These are phyloP conservation scores for Ganoderma sp. DNA, from an alignment of 1,284 basidiomycete species.

Conservation along the genomic window DNA sequence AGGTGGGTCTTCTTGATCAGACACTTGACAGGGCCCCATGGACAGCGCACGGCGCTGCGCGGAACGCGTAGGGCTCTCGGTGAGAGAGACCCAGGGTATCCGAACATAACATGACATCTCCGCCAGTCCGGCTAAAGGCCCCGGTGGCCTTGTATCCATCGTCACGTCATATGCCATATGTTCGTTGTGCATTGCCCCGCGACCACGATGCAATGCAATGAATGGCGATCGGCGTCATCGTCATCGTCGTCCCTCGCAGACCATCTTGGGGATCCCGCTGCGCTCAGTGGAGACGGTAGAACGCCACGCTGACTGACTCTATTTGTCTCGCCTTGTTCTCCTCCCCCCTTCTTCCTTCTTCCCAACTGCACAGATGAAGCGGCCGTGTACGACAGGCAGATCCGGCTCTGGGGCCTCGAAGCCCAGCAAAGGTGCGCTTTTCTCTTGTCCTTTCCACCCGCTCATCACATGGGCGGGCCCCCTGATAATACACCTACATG, in stretches of 20 bases:
- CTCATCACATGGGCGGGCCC: slow-evolving; percentile 16
- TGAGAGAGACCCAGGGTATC: neutral
- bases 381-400: slow-evolving; percentile 94
- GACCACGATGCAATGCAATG: too few relatives aligned
- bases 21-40: neutral
- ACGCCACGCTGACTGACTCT: neutral
- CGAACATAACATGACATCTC: neutral
- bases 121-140: slow-evolving; percentile 10
- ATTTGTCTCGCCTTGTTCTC: slow-evolving; percentile 13
- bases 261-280: neutral
- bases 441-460: neutral
- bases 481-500: too few relatives aligned
- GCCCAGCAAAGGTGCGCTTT: slow-evolving; percentile 86
- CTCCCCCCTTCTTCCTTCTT: neutral
- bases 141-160: slow-evolving; percentile 3
- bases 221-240: slow-evolving; percentile 13
- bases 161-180: too few relatives aligned
- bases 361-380: slow-evolving; percentile 66
- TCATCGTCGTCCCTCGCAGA: neutral
- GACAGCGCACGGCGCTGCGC: neutral
- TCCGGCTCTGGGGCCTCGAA: slow-evolving; percentile 96
- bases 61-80: neutral
- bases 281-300: neutral
- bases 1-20: slow-evolving; percentile 39
- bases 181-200: too few relatives aligned